These are phyloP conservation scores for Microcyclosporella mali DNA, from an alignment of 2,329 filamentous ascomycete species.

Conservation along the genomic window DNA sequence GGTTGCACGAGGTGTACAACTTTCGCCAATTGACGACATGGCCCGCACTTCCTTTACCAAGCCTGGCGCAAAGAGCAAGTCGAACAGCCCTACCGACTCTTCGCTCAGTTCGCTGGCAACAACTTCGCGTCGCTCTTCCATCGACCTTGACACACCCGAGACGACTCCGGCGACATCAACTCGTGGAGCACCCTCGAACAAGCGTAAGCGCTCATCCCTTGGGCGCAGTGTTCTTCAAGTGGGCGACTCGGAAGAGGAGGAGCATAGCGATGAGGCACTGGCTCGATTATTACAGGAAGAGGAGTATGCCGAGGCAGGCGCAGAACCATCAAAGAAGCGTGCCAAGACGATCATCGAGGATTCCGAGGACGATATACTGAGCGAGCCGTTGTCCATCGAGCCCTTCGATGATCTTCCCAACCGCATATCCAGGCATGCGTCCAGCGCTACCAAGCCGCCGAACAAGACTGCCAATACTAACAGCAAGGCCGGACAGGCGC, in stretches of 20 bases:
- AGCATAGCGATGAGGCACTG: slow-evolving; percentile 25
- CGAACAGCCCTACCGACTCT: slow-evolving; percentile 19
- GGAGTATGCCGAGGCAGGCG: slow-evolving; percentile 26
- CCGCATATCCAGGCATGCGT: neutral
- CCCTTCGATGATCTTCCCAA: too few species aligned
- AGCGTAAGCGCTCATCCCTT: slow-evolving; percentile 30
- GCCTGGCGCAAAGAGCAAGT: slow-evolving; percentile 9
- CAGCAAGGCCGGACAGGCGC: slow-evolving; percentile 12
- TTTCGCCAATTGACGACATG: slow-evolving; percentile 16
- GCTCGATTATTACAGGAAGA: slow-evolving; percentile 32
- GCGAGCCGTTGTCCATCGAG: slow-evolving; percentile 24
- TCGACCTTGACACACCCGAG: slow-evolving; percentile 55
- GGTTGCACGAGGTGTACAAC: slow-evolving; percentile 13
- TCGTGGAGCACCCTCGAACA: slow-evolving; percentile 21
- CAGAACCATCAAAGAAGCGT: slow-evolving; percentile 23
- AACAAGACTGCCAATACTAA: slow-evolving; percentile 5
- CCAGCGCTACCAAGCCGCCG: neutral
- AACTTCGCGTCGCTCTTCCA: slow-evolving; percentile 37
- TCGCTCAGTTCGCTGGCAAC: slow-evolving; percentile 19
- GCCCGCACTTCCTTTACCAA: slow-evolving; percentile 15
- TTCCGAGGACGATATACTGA: slow-evolving; percentile 28
- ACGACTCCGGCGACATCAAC: slow-evolving; percentile 52
- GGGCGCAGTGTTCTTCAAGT: slow-evolving; percentile 20
- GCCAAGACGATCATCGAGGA: slow-evolving; percentile 24
- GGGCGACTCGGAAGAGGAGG: slow-evolving; percentile 24